These are phyloP conservation scores for Senecio squalidus DNA, from an alignment of 140 eudicot genomes.

Conservation along the genomic window DNA sequence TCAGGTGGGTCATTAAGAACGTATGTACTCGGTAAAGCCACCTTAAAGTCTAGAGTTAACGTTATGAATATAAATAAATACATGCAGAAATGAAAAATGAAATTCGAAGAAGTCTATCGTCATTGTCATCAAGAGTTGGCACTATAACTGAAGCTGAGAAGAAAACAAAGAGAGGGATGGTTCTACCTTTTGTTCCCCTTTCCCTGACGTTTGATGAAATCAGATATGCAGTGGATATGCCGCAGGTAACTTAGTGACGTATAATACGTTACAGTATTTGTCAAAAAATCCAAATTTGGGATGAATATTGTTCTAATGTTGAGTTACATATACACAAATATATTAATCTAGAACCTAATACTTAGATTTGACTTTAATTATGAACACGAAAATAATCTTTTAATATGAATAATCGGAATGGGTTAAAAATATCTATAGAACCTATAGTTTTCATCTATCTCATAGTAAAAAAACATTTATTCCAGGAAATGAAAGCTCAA, in stretches of 20 bases:
- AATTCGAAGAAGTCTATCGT: slow-evolving; percentile 36
- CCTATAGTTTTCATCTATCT: neutral
- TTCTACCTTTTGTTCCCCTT: slow-evolving; percentile 52
- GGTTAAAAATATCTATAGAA: too few species aligned
- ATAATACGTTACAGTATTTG: neutral
- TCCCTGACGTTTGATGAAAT: slow-evolving; percentile 50
- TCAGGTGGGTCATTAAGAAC: slow-evolving; percentile 29
- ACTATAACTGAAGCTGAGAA: slow-evolving; percentile 22
- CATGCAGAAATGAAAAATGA: slow-evolving; percentile 41
- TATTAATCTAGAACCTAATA: neutral
- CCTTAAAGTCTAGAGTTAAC: neutral
- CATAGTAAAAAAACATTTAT: slow-evolving; percentile 1
- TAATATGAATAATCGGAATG: too few species aligned
- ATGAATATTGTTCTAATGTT: too few species aligned
- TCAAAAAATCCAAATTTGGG: neutral
- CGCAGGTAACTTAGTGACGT: slow-evolving; percentile 29
- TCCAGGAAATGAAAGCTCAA: slow-evolving; percentile 72
- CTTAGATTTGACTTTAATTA: too few species aligned
- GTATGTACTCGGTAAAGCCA: neutral
- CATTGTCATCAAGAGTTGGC: slow-evolving; percentile 45
- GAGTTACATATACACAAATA: too few species aligned
- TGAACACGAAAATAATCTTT: too few species aligned
- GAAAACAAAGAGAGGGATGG: slow-evolving; percentile 50
- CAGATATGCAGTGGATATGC: slow-evolving; percentile 57
- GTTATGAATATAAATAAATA: neutral